These are phyloP conservation scores for Curvularia lunata DNA, from an alignment of 2,329 filamentous ascomycete species.

Conservation along the genomic window DNA sequence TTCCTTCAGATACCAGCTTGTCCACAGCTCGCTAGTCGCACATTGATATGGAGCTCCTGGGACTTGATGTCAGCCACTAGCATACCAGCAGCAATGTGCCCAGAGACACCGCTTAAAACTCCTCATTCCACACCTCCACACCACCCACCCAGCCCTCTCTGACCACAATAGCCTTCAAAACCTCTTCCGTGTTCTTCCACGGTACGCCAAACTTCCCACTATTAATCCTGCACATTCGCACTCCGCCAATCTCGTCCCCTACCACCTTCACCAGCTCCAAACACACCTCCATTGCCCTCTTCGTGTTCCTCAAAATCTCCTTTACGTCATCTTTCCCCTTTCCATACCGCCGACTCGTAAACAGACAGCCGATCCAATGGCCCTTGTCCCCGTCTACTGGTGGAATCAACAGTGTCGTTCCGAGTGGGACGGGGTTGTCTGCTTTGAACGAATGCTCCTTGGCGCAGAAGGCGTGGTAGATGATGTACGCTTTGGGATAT, in stretches of 20 bases:
- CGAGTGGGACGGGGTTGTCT: slow-evolving; percentile 42
- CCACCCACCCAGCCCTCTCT: slow-evolving; percentile 28
- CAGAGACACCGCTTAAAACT: not conserved
- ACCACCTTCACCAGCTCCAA: slow-evolving; percentile 49
- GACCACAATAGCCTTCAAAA: slow-evolving; percentile 46
- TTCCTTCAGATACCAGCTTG: not conserved
- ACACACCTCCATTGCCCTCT: slow-evolving; percentile 57
- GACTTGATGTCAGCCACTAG: not conserved
- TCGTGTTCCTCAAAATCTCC: slow-evolving; percentile 59
- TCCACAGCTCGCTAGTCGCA: not conserved
- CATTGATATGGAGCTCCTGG: not conserved
- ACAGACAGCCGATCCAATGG: slow-evolving; percentile 66
- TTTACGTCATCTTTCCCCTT: slow-evolving; percentile 50
- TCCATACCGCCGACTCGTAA: slow-evolving; percentile 61
- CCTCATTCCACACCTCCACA: slow-evolving; percentile 39
- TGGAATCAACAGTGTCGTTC: slow-evolving; percentile 61
- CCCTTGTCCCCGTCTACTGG: slow-evolving; percentile 50
- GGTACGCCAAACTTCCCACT: slow-evolving; percentile 62
- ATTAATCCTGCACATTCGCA: slow-evolving; percentile 64
- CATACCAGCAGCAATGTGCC: not conserved
- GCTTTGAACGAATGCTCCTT: slow-evolving; percentile 27
- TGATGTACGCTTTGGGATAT: slow-evolving; percentile 59
- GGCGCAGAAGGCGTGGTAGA: slow-evolving; percentile 58
- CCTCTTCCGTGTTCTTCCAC: slow-evolving; percentile 58
- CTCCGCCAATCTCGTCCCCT: slow-evolving; percentile 11